phyloP scores from a whole-genome alignment of 306 rosid genomes.

The Castanea mollissima region DNA sequence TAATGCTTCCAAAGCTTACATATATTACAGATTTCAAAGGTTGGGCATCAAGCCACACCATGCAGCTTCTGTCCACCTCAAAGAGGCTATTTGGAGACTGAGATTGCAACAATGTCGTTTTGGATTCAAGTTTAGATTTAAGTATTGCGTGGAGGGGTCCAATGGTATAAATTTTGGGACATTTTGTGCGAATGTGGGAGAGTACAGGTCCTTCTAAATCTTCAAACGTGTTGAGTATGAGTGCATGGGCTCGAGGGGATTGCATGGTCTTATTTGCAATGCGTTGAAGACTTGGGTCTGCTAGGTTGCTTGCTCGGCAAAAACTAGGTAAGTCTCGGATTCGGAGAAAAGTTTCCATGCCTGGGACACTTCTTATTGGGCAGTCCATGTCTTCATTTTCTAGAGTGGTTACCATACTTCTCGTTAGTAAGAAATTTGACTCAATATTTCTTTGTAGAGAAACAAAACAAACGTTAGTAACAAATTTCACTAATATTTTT shows the following conservation, averaged over 20 bases:
- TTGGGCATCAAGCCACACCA: constrained; percentile 39
- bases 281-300: background rate
- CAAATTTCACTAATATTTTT: no score
- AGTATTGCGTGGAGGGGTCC: constrained; percentile 41
- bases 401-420: background rate
- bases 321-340: constrained; percentile 41
- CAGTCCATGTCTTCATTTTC: constrained; percentile 61
- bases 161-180: constrained; percentile 26
- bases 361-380: constrained; percentile 12
- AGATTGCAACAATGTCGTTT: background rate
- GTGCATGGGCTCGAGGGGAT: constrained; percentile 23
- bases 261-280: background rate
- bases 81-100: background rate
- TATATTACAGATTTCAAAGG: constrained; percentile 34
- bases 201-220: constrained; percentile 50
- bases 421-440: background rate
- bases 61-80: constrained; percentile 28
- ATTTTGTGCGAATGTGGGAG: constrained; percentile 13
- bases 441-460: no score
- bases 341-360: constrained; percentile 37
- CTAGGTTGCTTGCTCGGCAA: background rate
- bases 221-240: constrained; percentile 63
- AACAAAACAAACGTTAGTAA: no score
- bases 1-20: constrained; percentile 47
- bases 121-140: background rate